Base-by-base conservation (phyloP, 495 filamentous ascomycete genomes). In the Xylaria bambusicola region DNA sequence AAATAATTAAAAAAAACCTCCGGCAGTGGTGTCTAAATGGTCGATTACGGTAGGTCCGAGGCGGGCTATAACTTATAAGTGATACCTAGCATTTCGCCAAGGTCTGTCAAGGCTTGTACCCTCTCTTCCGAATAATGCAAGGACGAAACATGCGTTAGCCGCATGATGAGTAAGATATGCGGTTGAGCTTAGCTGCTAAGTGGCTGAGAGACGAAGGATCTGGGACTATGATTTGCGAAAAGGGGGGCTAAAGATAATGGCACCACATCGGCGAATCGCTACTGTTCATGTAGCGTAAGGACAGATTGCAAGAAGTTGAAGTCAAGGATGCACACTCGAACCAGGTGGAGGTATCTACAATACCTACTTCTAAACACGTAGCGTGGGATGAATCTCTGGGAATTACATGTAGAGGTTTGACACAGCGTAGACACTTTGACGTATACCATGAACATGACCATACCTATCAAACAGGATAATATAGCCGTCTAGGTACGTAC, bases 121-220 rank as follows among this genome's bases (percentile, higher is more conserved):
- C 31, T 36, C 24, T 46, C 7, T 7, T 12, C 4, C 4, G 40
- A 53, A 24, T 36, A 27, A 31, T 38, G 12, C 51, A 27, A 27
- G 51, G 51, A 24, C 23, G 15, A 38, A 42, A 20, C 24, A 52
- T 29, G 15, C 17, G n/a, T 20, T 54, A 54, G 52, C 52, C 52
- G 52, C 52, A 54, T 54, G 52, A 54, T 54, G 52, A 54, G 52
- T 54, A 54, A 54, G 52, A 54, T 54, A 44, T 54, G 38, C 33
- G 21, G 42, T 44, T 15, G 33, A 21, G 38, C 52, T 40, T 10
- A 18, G 52, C 36, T 20, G 38, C 20, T 54, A 38, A 54, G 52
- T 54, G 52, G 52, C 52, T 54, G 52, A 44, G 38, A 44, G 35
- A 33, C 20, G 38, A 18, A 54, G 51, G 52, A 54, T 44, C 52